Evolutionary conservation across 1,284 basidiomycete genomes (phyloP).

Genomic region (Sporisorium iseilematis-ciliati): DNA sequence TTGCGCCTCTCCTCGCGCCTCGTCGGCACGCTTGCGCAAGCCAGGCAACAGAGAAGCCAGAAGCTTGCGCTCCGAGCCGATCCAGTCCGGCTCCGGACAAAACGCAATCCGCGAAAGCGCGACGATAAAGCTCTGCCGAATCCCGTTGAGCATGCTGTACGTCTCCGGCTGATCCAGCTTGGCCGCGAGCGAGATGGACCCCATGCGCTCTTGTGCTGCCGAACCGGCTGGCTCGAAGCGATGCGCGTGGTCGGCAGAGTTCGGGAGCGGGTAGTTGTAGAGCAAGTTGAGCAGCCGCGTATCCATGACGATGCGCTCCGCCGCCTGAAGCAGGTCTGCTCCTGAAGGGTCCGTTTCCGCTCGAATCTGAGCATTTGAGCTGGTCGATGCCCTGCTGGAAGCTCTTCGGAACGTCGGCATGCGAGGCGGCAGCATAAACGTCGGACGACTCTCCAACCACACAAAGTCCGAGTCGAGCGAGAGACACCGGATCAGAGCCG

Average conservation of each 20-base stretch:
- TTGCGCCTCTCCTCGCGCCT: neutral
- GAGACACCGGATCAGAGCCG: constrained; percentile 55
- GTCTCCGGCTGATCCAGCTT: constrained; percentile 54
- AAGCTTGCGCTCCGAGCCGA: constrained; percentile 34
- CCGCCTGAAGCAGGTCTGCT: constrained; percentile 36
- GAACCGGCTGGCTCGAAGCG: constrained; percentile 11
- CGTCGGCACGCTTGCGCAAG: constrained; percentile 7
- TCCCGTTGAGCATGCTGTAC: constrained; percentile 62
- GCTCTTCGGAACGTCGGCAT: constrained; percentile 4
- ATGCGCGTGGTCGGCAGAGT: constrained; percentile 10
- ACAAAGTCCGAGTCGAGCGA: constrained; percentile 53
- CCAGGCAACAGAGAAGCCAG: constrained; percentile 17
- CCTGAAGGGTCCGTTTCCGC: constrained; percentile 29
- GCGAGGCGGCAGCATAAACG: constrained; percentile 28
- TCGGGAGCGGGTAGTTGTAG: constrained; percentile 49
- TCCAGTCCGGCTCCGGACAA: constrained; percentile 61
- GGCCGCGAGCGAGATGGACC: constrained; percentile 36
- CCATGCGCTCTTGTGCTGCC: constrained; percentile 27
- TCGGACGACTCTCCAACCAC: constrained; percentile 45
- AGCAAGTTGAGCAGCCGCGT: constrained; percentile 56
- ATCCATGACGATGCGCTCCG: constrained; percentile 55
- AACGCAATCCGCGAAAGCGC: constrained; percentile 58
- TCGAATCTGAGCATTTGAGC: neutral
- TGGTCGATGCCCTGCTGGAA: neutral
- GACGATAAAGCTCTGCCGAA: constrained; percentile 60